phyloP scores from a whole-genome alignment of 164 flowering plant genomes.

The Protea cynaroides region DNA sequence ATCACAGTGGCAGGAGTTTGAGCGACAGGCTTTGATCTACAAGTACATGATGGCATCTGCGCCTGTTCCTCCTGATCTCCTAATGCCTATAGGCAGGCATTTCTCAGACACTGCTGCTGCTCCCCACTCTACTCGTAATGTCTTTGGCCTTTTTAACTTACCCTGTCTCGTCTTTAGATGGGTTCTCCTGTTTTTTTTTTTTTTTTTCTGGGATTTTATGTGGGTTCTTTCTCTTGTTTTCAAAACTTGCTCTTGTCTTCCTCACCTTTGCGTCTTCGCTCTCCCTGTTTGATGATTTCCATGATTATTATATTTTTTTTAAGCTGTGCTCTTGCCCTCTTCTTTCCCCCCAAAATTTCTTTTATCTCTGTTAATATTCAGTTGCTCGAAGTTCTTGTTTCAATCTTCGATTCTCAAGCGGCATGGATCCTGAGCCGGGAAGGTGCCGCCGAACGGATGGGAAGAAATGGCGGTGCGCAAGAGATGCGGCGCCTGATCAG shows the following conservation, averaged over 20 bases:
- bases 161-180: background rate
- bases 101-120: conserved; percentile 9
- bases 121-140: conserved; percentile 23
- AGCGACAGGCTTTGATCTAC: conserved; percentile 60
- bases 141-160: background rate
- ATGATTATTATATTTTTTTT: no score
- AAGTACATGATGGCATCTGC: conserved; percentile 57
- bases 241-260: no score
- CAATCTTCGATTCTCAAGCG: conserved; percentile 28
- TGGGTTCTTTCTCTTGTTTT: no score
- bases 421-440: conserved; percentile 65
- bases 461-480: conserved; percentile 87
- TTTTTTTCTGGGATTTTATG: no score
- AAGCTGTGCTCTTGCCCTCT: background rate
- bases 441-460: conserved; percentile 84
- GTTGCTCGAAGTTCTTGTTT: conserved; percentile 19
- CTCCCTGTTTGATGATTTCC: no score
- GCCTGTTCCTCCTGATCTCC: conserved; percentile 66
- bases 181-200: no score
- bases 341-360: background rate
- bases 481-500: conserved; percentile 74
- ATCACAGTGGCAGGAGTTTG: conserved; percentile 66
- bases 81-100: conserved; percentile 29
- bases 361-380: background rate
- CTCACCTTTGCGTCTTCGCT: no score